Evolutionary conservation across 2,329 filamentous ascomycete genomes (phyloP), one percentile per base, ranked within the genome.

Genomic region (Diaporthe sp.): DNA sequence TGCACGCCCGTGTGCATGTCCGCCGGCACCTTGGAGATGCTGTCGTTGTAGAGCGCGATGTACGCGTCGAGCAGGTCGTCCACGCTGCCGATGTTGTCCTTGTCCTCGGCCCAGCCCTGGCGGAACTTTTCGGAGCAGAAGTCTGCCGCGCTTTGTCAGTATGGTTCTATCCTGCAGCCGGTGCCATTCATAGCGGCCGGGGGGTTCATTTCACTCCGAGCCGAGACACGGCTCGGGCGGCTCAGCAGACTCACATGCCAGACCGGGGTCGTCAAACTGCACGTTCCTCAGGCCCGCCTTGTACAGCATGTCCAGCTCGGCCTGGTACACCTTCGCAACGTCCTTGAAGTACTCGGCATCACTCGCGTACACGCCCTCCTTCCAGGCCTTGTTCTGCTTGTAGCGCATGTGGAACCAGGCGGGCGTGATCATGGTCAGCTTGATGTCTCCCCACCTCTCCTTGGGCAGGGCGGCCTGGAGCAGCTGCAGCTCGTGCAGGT

Each of bases 1-100:
- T 96, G 94, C 22, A 96, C 92, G 60, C 94, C 94, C 3, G 94
- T 88, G 82, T 95, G 93, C 87, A 95, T 90, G 80, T 95, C 93
- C 2, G 86, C 82, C 0, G 93, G 92, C 0, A 90, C 85, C 78
- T 89, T 89, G 79, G 87, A 85, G 80, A 94, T 87, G 79, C 88
- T 90, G 82, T 93, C 91, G 82, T 95, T 95, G 87, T 95, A 95
- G 77, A 94, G 90, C 76, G 89, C 87, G 82, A 96, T 93, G 84
- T 96, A 96, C 38, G 92, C 90, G 78, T 94, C 92, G 30, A 96
- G 89, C 58, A 95, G 90, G 77, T 92, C 91, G 64, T 94, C 92
- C 9, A 93, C 89, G 1, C 89, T 89, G 82, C 91, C 90, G 71
- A 89, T 89, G 81, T 95, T 95, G 78, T 91, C 88, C 64, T 88